Percentiles rank a stretch among this genome's conserved stretches.
Evolutionary conservation across 306 rosid genomes (phyloP).

Genomic region (Inga leiocalycina): DNA sequence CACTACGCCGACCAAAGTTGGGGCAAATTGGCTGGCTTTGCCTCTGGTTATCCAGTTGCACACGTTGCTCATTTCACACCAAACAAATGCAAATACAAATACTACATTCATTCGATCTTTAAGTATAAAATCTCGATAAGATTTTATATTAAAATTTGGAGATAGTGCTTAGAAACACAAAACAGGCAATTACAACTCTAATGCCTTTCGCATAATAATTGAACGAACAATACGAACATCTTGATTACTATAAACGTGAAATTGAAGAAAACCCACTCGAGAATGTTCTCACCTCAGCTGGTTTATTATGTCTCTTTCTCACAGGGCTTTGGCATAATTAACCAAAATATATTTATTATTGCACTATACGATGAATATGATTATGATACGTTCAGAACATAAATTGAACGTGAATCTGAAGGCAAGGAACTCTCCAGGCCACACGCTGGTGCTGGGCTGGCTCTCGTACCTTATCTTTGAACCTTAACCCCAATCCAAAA

Average conservation of each 20-base stretch:
- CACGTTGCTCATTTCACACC: background rate
- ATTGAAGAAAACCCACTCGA: background rate
- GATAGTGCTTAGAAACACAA: background rate
- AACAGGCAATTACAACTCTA: background rate
- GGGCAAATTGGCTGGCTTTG: background rate
- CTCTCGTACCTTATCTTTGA: slow-evolving; percentile 35
- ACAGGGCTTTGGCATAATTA: background rate
- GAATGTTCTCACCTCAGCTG: background rate
- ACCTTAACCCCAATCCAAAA: background rate
- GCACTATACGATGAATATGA: too few species aligned
- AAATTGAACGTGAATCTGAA: slow-evolving; percentile 34
- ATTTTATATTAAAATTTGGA: too few species aligned
- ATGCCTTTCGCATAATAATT: background rate
- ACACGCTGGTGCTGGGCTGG: slow-evolving; percentile 39
- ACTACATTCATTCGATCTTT: too few species aligned
- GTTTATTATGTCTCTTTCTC: background rate
- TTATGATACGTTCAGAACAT: background rate
- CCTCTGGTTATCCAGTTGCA: background rate
- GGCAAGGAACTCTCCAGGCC: slow-evolving; percentile 19
- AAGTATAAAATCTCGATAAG: too few species aligned
- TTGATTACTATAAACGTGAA: background rate
- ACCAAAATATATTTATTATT: background rate
- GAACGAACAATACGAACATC: background rate
- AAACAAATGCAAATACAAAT: background rate
- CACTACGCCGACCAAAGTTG: background rate